phyloP scores from a whole-genome alignment of 495 filamentous ascomycete genomes.

The Trichoderma reesei region DNA sequence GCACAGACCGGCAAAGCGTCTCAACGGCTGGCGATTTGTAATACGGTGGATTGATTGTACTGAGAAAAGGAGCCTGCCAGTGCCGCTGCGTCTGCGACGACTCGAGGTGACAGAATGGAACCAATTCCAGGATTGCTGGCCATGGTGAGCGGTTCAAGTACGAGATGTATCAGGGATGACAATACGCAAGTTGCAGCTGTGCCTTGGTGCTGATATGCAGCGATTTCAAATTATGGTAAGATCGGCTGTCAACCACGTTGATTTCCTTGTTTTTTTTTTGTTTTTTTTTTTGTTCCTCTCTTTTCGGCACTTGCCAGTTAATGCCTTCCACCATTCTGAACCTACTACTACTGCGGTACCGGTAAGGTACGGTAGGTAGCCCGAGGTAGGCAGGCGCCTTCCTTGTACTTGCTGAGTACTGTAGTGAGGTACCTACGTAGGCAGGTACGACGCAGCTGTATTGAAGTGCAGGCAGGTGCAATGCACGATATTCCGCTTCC shows the following conservation, averaged over 20 bases:
- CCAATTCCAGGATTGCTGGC: background rate
- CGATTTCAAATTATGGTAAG: background rate
- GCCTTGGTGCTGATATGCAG: background rate
- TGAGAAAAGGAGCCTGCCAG: background rate
- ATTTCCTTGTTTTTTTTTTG: too few species aligned
- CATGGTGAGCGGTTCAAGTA: background rate
- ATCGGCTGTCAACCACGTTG: conserved; percentile 4
- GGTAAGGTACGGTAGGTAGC: too few species aligned
- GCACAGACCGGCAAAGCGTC: background rate
- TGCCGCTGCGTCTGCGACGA: background rate
- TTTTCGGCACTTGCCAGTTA: background rate
- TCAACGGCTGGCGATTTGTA: background rate
- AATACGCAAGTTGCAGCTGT: background rate
- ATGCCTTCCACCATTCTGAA: background rate
- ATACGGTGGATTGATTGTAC: background rate
- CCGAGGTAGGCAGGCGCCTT: too few species aligned
- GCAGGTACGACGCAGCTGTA: too few species aligned
- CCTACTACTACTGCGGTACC: background rate
- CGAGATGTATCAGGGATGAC: background rate
- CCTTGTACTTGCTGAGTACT: too few species aligned
- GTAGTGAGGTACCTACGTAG: too few species aligned
- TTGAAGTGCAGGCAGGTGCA: too few species aligned
- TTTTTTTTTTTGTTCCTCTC: background rate
- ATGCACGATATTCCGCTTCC: too few species aligned
- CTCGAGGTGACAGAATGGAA: background rate